Evolutionary conservation across 495 filamentous ascomycete species (phyloP), one percentile per base, ranked within the genome.

Genomic region (Podospora sp.): DNA sequence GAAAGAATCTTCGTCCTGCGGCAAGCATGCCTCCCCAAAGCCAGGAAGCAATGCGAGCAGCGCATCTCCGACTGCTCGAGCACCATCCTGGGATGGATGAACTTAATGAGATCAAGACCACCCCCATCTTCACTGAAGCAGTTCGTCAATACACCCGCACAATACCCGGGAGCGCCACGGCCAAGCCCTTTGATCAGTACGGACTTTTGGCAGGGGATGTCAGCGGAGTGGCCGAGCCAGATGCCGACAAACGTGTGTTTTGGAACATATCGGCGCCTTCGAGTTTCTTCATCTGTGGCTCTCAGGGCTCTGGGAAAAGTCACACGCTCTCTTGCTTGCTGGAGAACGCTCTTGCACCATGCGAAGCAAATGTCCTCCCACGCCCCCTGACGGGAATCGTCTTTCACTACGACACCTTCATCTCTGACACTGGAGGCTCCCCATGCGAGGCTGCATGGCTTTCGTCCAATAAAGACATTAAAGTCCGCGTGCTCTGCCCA

Each of bases 231-330:
- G 59, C 33, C 11, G 26, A 66, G 12, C 18, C 69, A 25, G n/a
- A 49, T 6, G 29, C 75, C 8, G 87, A 89, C 63, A 79, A 81
- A 0, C 79, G 87, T 1, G 67, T 92, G 0, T 86, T 88, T 55
- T 83, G 89, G 72, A 94, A 94, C 71, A 82, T 89, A 3, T 82
- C 88, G 8, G 79, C 85, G 0, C 90, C 91, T 0, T 90, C 85
- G 7, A 90, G 87, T 40, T 82, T 84, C 0, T 93, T 93, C 74
- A 90, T 94, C 56, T 94, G 91, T 67, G 91, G 91, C 6, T 85
- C 84, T 56, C 91, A 93, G 73, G 91, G 90, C 0, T 89, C 87
- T 55, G 91, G 91, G 1, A 94, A 93, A 79, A 89, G 86, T 52
- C 89, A 93, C 70, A 91, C 89, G 0, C 74, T 92, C 16, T 86